Conservation (phyloP, 2,329 filamentous ascomycete genomes). For the Aureobasidium mangrovei region DNA sequence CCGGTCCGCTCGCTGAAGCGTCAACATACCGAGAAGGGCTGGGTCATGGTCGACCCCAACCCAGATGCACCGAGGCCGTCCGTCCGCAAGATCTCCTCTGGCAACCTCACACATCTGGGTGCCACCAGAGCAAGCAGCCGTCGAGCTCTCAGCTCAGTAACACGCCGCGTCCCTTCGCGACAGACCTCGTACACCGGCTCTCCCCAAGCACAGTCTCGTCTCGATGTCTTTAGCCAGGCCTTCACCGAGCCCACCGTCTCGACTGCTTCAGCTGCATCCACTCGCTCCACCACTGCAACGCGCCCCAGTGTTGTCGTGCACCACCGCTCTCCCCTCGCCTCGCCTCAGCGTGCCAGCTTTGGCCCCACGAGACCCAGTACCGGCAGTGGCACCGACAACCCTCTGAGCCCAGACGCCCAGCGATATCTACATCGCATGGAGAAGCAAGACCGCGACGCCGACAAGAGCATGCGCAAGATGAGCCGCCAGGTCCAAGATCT, state of each 20-base stretch:
- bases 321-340: background rate
- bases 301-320: background rate
- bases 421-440: conserved; percentile 62
- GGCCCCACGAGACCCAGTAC: background rate
- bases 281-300: background rate
- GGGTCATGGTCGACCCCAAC: conserved; percentile 36
- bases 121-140: conserved; percentile 26
- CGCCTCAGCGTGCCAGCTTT: background rate
- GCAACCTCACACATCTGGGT: background rate
- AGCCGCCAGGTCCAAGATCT: conserved; percentile 73
- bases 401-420: conserved; percentile 56
- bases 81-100: conserved; percentile 4
- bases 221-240: conserved; percentile 1
- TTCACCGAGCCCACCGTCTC: background rate
- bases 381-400: conserved; percentile 15
- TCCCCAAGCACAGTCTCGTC: conserved; percentile 21
- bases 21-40: conserved; percentile 40
- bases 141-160: conserved; percentile 37
- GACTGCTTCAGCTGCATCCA: background rate
- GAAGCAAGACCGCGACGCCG: conserved; percentile 66
- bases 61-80: conserved; percentile 1
- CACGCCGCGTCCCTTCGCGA: conserved; percentile 29
- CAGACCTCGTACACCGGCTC: conserved; percentile 26
- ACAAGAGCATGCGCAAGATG: conserved; percentile 69
- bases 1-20: conserved; percentile 40